These are phyloP conservation scores for Cytospora piceicola DNA, from an alignment of 2,329 filamentous ascomycete species.

Conservation along the genomic window DNA sequence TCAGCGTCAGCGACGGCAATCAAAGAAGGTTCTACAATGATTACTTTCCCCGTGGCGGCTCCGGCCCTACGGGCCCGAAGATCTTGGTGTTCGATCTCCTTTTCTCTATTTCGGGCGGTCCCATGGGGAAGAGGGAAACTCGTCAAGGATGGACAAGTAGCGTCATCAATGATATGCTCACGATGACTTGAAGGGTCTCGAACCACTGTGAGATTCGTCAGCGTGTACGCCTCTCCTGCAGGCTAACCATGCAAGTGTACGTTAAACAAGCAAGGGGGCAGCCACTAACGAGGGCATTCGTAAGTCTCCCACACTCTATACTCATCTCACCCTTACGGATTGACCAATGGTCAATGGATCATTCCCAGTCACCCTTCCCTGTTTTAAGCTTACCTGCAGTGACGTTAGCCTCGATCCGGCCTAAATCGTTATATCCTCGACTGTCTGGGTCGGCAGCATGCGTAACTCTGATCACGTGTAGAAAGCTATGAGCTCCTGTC, in stretches of 20 bases:
- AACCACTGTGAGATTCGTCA: conserved; percentile 15
- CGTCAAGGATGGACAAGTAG: not conserved
- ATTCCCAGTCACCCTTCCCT: conserved; percentile 7
- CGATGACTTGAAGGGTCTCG: not conserved
- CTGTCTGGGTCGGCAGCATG: too few relatives aligned
- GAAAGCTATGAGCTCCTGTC: too few relatives aligned
- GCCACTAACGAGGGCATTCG: conserved; percentile 12
- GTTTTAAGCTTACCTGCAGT: conserved; percentile 28
- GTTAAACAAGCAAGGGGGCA: conserved; percentile 6
- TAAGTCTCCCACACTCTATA: conserved; percentile 12
- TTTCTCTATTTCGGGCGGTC: too few relatives aligned
- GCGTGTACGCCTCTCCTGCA: conserved; percentile 13
- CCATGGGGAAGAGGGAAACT: not conserved
- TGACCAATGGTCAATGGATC: conserved; percentile 19
- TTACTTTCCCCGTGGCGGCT: not conserved
- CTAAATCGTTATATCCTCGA: conserved; percentile 5
- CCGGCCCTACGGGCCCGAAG: not conserved
- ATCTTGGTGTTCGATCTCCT: not conserved
- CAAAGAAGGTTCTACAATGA: conserved; percentile 1
- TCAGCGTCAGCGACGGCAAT: conserved; percentile 5
- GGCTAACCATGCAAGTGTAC: not conserved
- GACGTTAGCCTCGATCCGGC: conserved; percentile 22
- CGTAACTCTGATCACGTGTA: too few relatives aligned
- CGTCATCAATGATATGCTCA: not conserved
- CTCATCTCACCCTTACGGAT: not conserved